A percentile compares a stretch with the other conserved stretches of the same genome.
phyloP scores from a whole-genome alignment of 768 basidiomycete species.

The Suillus hirtellus region DNA sequence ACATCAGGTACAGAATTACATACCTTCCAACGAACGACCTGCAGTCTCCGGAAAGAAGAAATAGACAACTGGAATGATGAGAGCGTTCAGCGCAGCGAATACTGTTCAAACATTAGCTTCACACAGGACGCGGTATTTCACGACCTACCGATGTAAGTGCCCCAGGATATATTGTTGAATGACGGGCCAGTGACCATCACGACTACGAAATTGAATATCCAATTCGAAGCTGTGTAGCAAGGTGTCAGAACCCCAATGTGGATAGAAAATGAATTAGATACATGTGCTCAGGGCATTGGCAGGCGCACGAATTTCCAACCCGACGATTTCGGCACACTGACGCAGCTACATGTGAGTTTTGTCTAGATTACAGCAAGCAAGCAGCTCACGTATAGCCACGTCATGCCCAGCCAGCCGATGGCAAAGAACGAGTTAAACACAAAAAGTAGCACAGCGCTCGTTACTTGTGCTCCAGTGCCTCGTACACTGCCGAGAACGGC shows the following conservation, averaged over 20 bases:
- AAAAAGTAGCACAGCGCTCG: conserved; percentile 58
- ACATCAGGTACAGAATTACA: conserved; percentile 3
- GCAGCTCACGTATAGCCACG: conserved; percentile 61
- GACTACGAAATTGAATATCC: conserved; percentile 60
- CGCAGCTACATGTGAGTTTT: neutral
- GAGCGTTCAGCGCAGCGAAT: conserved; percentile 57
- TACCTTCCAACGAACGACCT: conserved; percentile 56
- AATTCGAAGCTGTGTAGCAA: conserved; percentile 35
- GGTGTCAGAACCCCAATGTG: conserved; percentile 2
- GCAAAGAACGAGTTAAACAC: conserved; percentile 76
- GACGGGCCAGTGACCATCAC: conserved; percentile 64
- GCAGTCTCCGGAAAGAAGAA: conserved; percentile 64
- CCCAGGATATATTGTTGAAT: conserved; percentile 58
- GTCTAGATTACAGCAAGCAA: neutral
- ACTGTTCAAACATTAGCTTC: conserved; percentile 28
- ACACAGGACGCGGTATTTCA: neutral
- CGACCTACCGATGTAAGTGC: conserved; percentile 54
- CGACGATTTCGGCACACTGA: conserved; percentile 67
- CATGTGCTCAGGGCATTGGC: conserved; percentile 65
- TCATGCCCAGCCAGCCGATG: conserved; percentile 70
- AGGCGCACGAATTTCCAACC: conserved; percentile 59
- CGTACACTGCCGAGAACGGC: conserved; percentile 56
- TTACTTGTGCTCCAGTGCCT: conserved; percentile 47
- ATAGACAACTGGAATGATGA: conserved; percentile 58
- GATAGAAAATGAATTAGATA: conserved; percentile 11